Conservation (phyloP, 2,329 filamentous ascomycete species). For the Exophiala spinifera region DNA sequence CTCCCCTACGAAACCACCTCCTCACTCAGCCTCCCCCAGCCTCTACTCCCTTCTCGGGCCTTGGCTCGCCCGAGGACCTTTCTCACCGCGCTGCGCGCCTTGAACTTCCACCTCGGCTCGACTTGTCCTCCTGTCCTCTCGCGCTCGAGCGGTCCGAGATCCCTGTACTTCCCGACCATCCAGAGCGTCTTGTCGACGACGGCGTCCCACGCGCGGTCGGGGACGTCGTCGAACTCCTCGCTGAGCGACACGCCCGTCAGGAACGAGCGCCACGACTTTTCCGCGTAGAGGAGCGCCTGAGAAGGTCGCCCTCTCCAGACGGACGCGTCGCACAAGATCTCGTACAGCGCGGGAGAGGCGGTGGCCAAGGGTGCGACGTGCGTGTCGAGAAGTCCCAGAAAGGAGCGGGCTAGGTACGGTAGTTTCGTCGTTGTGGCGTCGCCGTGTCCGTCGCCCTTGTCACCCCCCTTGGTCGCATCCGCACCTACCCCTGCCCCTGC, state of each 20-base stretch:
- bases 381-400: constrained; percentile 71
- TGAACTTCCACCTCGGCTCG: constrained; percentile 80
- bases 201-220: constrained; percentile 64
- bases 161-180: constrained; percentile 79
- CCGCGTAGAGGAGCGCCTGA: constrained; percentile 75
- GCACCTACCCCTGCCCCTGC: too few relatives aligned
- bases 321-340: constrained; percentile 66
- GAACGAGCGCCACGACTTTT: constrained; percentile 78
- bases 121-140: constrained; percentile 57
- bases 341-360: constrained; percentile 71
- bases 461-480: too few relatives aligned
- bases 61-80: constrained; percentile 79
- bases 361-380: constrained; percentile 82
- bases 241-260: background rate
- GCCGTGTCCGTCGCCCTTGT: constrained; percentile 29
- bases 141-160: constrained; percentile 57
- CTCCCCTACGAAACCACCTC: too few relatives aligned
- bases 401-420: constrained; percentile 41
- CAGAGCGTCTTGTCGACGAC: constrained; percentile 77
- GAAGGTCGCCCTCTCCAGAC: constrained; percentile 69
- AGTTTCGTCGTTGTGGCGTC: constrained; percentile 47
- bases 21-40: constrained; percentile 33
- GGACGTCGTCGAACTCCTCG: constrained; percentile 34
- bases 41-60: constrained; percentile 63
- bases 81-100: constrained; percentile 78